phyloP scores from a whole-genome alignment of 306 rosid species.

The Lotus japonicus region DNA sequence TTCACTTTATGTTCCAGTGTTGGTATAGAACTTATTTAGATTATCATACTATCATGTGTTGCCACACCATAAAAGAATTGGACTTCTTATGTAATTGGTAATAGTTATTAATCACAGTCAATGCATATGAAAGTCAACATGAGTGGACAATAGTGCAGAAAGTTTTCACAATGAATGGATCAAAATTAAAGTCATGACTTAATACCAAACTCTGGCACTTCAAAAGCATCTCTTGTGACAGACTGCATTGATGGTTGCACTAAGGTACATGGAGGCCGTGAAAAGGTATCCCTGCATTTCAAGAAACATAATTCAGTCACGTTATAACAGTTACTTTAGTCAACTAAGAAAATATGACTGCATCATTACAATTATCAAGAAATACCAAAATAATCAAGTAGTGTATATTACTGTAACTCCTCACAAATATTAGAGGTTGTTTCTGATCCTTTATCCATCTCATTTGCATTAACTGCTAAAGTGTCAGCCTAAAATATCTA shows the following conservation, averaged over 20 bases:
- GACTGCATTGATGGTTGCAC: constrained; percentile 82
- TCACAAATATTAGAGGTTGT: background rate
- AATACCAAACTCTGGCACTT: constrained; percentile 74
- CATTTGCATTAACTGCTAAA: constrained; percentile 1
- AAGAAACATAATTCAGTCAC: constrained; percentile 19
- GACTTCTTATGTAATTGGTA: background rate
- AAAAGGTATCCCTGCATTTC: constrained; percentile 76
- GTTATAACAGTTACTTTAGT: background rate
- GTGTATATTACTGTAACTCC: background rate
- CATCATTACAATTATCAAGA: background rate
- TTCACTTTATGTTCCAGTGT: background rate
- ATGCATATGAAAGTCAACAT: background rate
- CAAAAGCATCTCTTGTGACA: constrained; percentile 30
- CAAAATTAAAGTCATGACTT: constrained; percentile 12
- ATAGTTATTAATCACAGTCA: background rate
- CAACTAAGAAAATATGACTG: background rate
- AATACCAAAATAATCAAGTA: constrained; percentile 4
- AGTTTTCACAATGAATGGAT: background rate
- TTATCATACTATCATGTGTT: background rate
- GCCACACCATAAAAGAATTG: background rate
- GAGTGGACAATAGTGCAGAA: background rate
- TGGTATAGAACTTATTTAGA: background rate
- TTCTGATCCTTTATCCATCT: background rate
- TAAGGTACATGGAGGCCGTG: constrained; percentile 76
- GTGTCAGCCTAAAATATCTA: background rate